Conservation (phyloP, 148 eudicot species). For the Cornus suecica region DNA sequence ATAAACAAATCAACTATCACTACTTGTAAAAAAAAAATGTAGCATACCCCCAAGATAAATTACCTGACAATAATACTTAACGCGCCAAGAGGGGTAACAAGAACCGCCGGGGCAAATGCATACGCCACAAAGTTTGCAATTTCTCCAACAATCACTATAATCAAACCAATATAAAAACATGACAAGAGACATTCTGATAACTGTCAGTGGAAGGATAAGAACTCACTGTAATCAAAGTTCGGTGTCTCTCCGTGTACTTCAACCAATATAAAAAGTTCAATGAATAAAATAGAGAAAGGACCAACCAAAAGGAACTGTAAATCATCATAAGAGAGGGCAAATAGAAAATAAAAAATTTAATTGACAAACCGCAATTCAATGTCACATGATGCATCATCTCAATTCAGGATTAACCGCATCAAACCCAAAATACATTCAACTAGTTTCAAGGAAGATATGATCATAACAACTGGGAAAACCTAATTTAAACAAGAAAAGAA, state of each 20-base stretch:
- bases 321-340: not conserved
- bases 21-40: not conserved
- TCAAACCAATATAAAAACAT: constrained; percentile 4
- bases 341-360: not conserved
- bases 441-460: not conserved
- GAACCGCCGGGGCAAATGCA: constrained; percentile 80
- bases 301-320: not conserved
- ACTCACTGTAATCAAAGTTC: not conserved
- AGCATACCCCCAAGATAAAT: not conserved
- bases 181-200: constrained; percentile 5
- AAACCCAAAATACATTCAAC: not conserved
- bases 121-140: constrained; percentile 74
- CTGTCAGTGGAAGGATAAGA: constrained; percentile 8
- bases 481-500: not conserved
- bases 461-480: not conserved
- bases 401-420: not conserved
- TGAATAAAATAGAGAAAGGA: not conserved
- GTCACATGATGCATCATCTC: not conserved
- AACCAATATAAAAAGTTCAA: constrained; percentile 4
- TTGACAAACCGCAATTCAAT: not conserved
- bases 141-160: constrained; percentile 67
- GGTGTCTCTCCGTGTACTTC: not conserved
- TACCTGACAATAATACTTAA: constrained; percentile 72
- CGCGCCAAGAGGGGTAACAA: constrained; percentile 78
- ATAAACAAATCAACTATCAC: not conserved